phyloP scores from a whole-genome alignment of 2,329 filamentous ascomycete species.

The Fusarium pseudoanthophilum region DNA sequence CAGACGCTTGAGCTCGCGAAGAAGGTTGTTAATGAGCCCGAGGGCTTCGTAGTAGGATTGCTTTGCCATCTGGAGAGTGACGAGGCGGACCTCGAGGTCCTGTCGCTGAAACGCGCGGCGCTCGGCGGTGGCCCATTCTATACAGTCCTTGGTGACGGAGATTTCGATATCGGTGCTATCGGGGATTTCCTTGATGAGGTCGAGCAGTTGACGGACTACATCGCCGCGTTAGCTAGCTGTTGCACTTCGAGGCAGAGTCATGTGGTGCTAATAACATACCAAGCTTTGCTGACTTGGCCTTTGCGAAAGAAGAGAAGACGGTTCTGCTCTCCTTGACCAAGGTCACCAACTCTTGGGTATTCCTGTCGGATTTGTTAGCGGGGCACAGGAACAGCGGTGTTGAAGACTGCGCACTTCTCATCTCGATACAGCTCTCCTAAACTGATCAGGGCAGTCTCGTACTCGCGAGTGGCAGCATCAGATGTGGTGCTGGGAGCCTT shows the following conservation, averaged over 20 bases:
- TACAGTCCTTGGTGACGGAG: constrained; percentile 96
- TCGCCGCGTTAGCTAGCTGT: constrained; percentile 30
- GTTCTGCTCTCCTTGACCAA: constrained; percentile 90
- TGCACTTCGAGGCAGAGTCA: constrained; percentile 1
- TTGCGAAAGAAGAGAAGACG: constrained; percentile 94
- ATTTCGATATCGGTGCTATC: constrained; percentile 96
- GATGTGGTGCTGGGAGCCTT: constrained; percentile 83
- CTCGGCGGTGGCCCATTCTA: constrained; percentile 98
- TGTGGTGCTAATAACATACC: constrained; percentile 67
- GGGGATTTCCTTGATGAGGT: constrained; percentile 93
- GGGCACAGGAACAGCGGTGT: constrained; percentile 4
- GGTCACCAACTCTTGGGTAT: constrained; percentile 85
- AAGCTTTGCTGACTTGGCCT: constrained; percentile 98
- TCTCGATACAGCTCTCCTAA: constrained; percentile 94
- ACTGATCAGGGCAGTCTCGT: constrained; percentile 87
- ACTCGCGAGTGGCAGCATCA: constrained; percentile 89
- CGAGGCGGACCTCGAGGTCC: constrained; percentile 95
- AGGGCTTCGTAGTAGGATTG: constrained; percentile 97
- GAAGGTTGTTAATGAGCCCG: constrained; percentile 93
- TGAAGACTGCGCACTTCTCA: constrained; percentile 70
- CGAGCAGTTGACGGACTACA: constrained; percentile 92
- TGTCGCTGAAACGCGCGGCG: constrained; percentile 96
- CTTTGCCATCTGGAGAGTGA: constrained; percentile 95
- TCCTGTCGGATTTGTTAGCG: constrained; percentile 60
- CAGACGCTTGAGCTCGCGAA: constrained; percentile 95